A percentile compares a stretch with the other conserved stretches of the same genome.
These are phyloP conservation scores for Lepidium campestre DNA, from an alignment of 441 rosid species.

Conservation along the genomic window DNA sequence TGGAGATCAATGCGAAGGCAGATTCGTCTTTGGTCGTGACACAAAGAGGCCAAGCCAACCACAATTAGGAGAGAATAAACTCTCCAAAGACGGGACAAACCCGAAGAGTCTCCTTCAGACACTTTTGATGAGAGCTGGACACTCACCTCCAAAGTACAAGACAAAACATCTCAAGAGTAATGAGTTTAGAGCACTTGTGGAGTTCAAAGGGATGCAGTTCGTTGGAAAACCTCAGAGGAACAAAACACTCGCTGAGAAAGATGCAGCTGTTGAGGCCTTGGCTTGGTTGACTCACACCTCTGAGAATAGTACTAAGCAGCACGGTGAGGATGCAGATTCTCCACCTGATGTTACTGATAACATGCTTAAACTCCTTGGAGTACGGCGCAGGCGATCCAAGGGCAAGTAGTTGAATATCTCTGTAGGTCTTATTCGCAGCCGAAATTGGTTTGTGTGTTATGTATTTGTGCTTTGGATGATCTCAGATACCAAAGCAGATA, in stretches of 20 bases:
- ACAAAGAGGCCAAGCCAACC: constrained; percentile 56
- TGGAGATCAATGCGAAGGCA: constrained; percentile 96
- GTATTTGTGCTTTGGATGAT: not conserved
- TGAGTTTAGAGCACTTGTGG: constrained; percentile 93
- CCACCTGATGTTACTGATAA: constrained; percentile 84
- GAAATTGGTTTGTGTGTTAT: not conserved
- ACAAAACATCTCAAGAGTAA: constrained; percentile 91
- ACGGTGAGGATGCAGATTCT: constrained; percentile 26
- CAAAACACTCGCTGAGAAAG: constrained; percentile 95
- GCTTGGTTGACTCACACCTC: constrained; percentile 96
- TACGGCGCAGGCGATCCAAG: constrained; percentile 41
- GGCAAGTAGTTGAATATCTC: constrained; percentile 5
- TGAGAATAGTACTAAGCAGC: constrained; percentile 33
- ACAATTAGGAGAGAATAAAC: constrained; percentile 42
- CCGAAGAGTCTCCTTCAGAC: constrained; percentile 96
- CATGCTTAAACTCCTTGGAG: constrained; percentile 93
- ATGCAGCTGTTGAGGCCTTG: constrained; percentile 92
- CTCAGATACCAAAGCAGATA: not conserved
- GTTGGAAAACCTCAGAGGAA: constrained; percentile 91
- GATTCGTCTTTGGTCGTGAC: constrained; percentile 93
- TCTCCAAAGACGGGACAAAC: constrained; percentile 79
- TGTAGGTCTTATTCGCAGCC: not conserved
- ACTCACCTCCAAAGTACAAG: constrained; percentile 96
- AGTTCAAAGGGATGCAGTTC: constrained; percentile 98
- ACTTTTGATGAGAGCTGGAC: constrained; percentile 92